Evolutionary conservation across 2,329 filamentous ascomycete genomes (phyloP), one percentile per base, ranked within the genome.

Genomic region (Alternaria ventricosa): DNA sequence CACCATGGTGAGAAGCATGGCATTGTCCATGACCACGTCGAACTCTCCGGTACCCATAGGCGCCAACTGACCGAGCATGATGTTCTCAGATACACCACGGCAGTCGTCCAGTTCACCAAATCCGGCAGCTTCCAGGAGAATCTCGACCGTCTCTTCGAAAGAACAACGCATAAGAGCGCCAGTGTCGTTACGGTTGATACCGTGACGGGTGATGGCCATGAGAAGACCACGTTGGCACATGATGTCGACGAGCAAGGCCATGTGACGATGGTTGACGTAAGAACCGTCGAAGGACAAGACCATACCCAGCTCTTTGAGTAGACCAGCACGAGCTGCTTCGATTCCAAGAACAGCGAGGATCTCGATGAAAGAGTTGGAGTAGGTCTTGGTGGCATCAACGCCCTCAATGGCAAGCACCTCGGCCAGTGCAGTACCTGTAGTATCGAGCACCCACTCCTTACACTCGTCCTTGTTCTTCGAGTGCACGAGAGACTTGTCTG

Each of bases 81-180:
- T 91, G 83, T 99, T 99, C 83, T 99, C 96, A 15, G 96, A 98
- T 55, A 99, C 95, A 86, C 96, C 96, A 64, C 94, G 92, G 84
- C 96, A 99, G 81, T 99, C 96, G 77, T 99, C 96, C 30, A 99
- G 87, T 81, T 99, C 96, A 78, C 96, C 96, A 55, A 93, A 93
- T 15, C 94, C 93, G 23, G 96, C 96, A 65, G 96, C 96, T 78
- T 99, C 96, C 20, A 99, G 89, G 57, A 99, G 85, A 85, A 99
- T 99, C 79, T 99, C 96, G 44, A 99, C 96, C 0, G 96, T 99
- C 81, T 99, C 96, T 82, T 99, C 96, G 83, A 99, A 99, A 2
- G 96, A 99, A 86, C 96, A 99, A 80, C 96, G 92, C 96, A 99
- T 99, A 74, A 99, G 87, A 10, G 96, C 96, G 85, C 96, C 96